These are phyloP conservation scores for Ogataea trehaloabstinens DNA, from an alignment of 805 yeast genomes.

Conservation along the genomic window DNA sequence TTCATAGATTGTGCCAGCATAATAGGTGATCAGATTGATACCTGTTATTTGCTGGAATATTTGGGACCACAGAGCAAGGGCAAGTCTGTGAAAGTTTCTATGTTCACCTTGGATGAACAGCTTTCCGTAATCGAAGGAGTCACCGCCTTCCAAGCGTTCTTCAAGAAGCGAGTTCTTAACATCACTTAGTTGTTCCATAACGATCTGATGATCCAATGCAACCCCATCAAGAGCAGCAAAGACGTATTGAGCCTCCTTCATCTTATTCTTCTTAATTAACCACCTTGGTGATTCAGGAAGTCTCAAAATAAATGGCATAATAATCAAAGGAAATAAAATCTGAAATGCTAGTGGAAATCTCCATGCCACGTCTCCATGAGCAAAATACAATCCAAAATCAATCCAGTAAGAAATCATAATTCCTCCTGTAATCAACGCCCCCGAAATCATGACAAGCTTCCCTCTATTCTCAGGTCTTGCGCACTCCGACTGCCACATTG, in stretches of 20 bases:
- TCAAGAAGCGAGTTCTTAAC: constrained; percentile 20
- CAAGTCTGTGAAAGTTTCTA: constrained; percentile 47
- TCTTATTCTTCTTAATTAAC: constrained; percentile 37
- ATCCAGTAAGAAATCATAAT: constrained; percentile 36
- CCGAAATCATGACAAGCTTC: constrained; percentile 28
- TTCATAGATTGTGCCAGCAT: constrained; percentile 55
- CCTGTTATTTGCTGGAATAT: constrained; percentile 52
- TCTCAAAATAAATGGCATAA: constrained; percentile 16
- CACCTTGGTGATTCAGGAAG: constrained; percentile 47
- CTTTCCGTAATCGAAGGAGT: constrained; percentile 24
- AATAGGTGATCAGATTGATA: constrained; percentile 56
- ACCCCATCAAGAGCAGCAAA: constrained; percentile 41
- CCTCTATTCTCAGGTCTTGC: constrained; percentile 33
- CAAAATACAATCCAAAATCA: constrained; percentile 36
- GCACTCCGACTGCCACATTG: constrained; percentile 36
- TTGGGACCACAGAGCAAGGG: constrained; percentile 43
- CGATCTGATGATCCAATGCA: constrained; percentile 10
- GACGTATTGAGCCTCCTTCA: constrained; percentile 42
- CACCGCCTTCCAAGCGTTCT: constrained; percentile 22
- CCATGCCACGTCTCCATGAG: constrained; percentile 28
- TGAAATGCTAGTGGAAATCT: constrained; percentile 40
- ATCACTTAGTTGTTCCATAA: constrained; percentile 17
- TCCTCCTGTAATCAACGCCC: constrained; percentile 28
- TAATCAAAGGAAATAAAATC: constrained; percentile 20
- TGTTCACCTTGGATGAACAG: constrained; percentile 41